Conservation (phyloP, 139 green algal species). For the Tetradesmus obliquus region DNA sequence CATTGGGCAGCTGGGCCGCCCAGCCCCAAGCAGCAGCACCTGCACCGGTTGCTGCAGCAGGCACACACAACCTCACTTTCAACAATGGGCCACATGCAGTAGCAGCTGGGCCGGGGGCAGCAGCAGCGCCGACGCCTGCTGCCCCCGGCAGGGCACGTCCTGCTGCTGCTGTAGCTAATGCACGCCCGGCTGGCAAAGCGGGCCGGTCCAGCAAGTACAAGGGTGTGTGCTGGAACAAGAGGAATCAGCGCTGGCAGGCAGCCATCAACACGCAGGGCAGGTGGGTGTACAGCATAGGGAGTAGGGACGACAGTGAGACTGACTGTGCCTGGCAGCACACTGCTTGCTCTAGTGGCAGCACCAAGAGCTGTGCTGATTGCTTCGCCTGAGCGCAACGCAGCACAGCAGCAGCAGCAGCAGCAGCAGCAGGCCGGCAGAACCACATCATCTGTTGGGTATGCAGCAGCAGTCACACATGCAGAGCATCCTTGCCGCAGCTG, state of each 20-base stretch:
- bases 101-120: not conserved
- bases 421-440: no score
- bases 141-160: no score
- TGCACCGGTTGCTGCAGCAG: not conserved
- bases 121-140: not conserved
- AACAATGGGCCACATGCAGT: not conserved
- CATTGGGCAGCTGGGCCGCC: no score
- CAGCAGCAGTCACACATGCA: no score
- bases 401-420: no score
- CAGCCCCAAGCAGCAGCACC: not conserved
- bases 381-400: no score
- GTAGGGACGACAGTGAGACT: no score
- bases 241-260: constrained; percentile 70
- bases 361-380: not conserved
- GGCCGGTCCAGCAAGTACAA: not conserved
- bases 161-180: not conserved
- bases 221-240: constrained; percentile 70
- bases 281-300: not conserved
- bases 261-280: constrained; percentile 59
- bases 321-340: no score
- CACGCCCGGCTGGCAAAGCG: not conserved
- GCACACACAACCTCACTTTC: not conserved
- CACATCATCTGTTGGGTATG: no score
- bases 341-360: not conserved
- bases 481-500: no score